phyloP scores from a whole-genome alignment of 495 filamentous ascomycete species.

The Penicillium psychrofluorescens region DNA sequence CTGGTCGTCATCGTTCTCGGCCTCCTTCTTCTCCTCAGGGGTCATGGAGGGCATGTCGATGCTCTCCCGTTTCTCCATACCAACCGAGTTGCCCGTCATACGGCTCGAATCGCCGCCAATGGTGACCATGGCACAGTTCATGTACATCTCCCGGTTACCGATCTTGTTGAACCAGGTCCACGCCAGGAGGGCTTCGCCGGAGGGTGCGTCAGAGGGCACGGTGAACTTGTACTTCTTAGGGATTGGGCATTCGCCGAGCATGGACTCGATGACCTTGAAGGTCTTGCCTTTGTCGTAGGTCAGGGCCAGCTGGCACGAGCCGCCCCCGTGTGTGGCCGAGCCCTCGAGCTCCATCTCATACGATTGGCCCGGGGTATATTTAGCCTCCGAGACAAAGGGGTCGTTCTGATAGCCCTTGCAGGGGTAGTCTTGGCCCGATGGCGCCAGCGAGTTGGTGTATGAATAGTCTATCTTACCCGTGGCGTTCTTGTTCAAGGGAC shows the following conservation, averaged over 20 bases:
- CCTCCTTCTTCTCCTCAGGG: no score
- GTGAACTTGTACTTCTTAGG: constrained; percentile 41
- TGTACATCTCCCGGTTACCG: constrained; percentile 90
- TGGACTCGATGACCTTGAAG: constrained; percentile 77
- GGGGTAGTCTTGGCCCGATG: constrained; percentile 38
- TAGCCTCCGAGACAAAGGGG: constrained; percentile 34
- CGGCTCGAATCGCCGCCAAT: constrained; percentile 44
- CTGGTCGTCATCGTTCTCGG: no score
- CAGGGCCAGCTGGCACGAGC: constrained; percentile 78
- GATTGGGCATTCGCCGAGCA: constrained; percentile 73
- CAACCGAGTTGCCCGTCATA: neutral
- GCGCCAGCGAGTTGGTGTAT: constrained; percentile 39
- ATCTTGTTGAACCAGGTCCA: constrained; percentile 92
- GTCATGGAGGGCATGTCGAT: neutral
- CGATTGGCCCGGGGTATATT: constrained; percentile 30
- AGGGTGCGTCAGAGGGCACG: constrained; percentile 36
- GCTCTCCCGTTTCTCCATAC: neutral
- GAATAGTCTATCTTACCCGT: constrained; percentile 41
- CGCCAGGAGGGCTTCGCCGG: constrained; percentile 56
- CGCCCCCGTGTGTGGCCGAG: constrained; percentile 72
- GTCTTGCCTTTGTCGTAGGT: constrained; percentile 65
- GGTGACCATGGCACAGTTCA: constrained; percentile 78
- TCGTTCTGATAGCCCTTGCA: constrained; percentile 48
- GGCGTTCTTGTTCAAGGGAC: constrained; percentile 32
- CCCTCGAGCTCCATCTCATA: constrained; percentile 36